phyloP scores from a whole-genome alignment of 495 filamentous ascomycete genomes.

The Aspergillus coremiiformis region DNA sequence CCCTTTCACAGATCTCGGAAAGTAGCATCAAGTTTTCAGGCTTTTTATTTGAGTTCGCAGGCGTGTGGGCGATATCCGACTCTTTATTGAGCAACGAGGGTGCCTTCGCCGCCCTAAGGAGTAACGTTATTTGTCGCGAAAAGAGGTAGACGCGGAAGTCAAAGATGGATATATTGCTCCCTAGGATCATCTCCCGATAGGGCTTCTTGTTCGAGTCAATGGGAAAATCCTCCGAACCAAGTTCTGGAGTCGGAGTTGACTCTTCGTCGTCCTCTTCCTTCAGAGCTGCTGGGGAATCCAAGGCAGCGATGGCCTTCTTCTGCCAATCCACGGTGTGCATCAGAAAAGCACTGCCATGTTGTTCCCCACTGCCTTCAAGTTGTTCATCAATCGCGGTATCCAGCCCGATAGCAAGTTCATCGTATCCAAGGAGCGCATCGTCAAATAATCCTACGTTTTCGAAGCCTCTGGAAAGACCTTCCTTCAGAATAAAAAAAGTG shows the following conservation, averaged over 20 bases:
- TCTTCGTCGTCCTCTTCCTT: constrained; percentile 12
- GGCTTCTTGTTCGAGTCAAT: constrained; percentile 68
- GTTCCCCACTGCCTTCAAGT: constrained; percentile 42
- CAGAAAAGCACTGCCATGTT: constrained; percentile 60
- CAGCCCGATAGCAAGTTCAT: constrained; percentile 80
- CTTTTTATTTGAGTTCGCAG: constrained; percentile 35
- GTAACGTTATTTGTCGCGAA: constrained; percentile 73
- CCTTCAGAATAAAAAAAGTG: constrained; percentile 96
- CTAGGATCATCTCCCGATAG: constrained; percentile 86
- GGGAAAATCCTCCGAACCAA: constrained; percentile 40
- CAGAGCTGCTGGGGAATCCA: constrained; percentile 14
- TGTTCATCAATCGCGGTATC: constrained; percentile 77
- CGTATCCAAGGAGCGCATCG: constrained; percentile 86
- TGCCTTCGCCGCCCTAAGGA: constrained; percentile 74
- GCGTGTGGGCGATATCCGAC: constrained; percentile 7
- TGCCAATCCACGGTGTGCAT: constrained; percentile 64
- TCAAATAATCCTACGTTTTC: constrained; percentile 95
- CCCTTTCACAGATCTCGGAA: constrained; percentile 70
- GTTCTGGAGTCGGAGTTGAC: constrained; percentile 21
- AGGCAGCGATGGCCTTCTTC: constrained; percentile 45
- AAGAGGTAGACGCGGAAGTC: constrained; percentile 96
- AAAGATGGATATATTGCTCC: constrained; percentile 95
- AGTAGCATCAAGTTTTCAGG: constrained; percentile 69
- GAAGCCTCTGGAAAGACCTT: constrained; percentile 86
- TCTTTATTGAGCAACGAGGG: constrained; percentile 25